Conservation (phyloP, 2,329 filamentous ascomycete genomes). For the Pseudocercospora vitis region DNA sequence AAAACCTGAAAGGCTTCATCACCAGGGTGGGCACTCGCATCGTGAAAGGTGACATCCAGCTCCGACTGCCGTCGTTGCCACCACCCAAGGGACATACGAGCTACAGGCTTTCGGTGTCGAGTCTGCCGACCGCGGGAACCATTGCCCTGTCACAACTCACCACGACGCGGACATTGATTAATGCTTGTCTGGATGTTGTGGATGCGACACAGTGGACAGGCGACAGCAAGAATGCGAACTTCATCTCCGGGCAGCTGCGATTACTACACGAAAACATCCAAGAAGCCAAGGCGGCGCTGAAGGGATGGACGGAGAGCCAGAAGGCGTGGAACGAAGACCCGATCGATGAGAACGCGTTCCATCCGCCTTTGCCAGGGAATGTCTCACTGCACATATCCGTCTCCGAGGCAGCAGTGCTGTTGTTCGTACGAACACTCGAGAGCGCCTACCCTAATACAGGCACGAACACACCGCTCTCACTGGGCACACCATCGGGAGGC, state of each 20-base stretch:
- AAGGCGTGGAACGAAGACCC: slow-evolving; percentile 58
- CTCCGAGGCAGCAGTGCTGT: slow-evolving; percentile 56
- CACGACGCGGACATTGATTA: slow-evolving; percentile 72
- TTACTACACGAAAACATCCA: slow-evolving; percentile 61
- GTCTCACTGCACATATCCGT: slow-evolving; percentile 69
- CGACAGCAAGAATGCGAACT: slow-evolving; percentile 59
- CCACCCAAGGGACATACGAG: slow-evolving; percentile 52
- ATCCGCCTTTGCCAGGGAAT: slow-evolving; percentile 62
- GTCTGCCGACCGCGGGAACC: slow-evolving; percentile 55
- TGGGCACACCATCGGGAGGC: slow-evolving; percentile 12
- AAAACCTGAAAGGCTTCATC: slow-evolving; percentile 87
- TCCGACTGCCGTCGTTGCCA: slow-evolving; percentile 70
- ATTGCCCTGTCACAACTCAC: slow-evolving; percentile 69
- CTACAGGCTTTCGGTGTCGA: slow-evolving; percentile 55
- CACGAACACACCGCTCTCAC: slow-evolving; percentile 36
- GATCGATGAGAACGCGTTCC: slow-evolving; percentile 58
- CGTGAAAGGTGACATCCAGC: slow-evolving; percentile 79
- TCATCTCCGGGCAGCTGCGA: slow-evolving; percentile 59
- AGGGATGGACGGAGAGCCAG: slow-evolving; percentile 54
- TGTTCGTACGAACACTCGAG: slow-evolving; percentile 71
- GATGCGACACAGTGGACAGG: slow-evolving; percentile 73
- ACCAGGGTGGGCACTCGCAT: slow-evolving; percentile 88
- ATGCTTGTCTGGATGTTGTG: slow-evolving; percentile 78
- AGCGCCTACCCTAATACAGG: slow-evolving; percentile 36
- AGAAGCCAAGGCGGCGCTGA: slow-evolving; percentile 60